Evolutionary conservation across 108 stramenopile genomes (phyloP), one percentile per base, ranked within the genome.

Genomic region (Cylindrotheca fusiformis): DNA sequence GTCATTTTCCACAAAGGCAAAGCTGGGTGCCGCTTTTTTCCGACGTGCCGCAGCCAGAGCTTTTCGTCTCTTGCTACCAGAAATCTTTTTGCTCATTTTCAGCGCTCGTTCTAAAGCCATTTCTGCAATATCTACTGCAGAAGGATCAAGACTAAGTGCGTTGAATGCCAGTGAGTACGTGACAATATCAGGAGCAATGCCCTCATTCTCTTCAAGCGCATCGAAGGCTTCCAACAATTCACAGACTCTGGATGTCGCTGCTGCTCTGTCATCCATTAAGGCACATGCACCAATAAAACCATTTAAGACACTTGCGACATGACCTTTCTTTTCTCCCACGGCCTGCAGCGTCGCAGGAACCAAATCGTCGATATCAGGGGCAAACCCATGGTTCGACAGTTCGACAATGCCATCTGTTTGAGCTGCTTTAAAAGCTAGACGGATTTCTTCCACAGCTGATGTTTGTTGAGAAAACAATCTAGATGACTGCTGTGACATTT

Each of bases 1-100:
- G 20, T 63, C 47, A n/a, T 48, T 59, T 36, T 71, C 69, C 14
- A 48, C 50, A 18, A 71, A 69, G 22, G 46, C 60, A 46, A 60
- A 41, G 41, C 63, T 70, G 22, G 41, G 20, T 2, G 4, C 12
- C 24, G 17, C 31, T 41, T 27, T 20, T 52, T 60, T 66, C 20
- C 85, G 72, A 22, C 74, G 71, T 28, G 77, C 55, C 3, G 83
- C 73, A 2, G 75, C 81, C 52, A 86, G 56, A 5, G 81, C 48
- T 51, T 75, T 86, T 44, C 90, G 55, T n/a, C 82, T 62, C 60
- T 79, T 75, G 30, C 82, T 74, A 18, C 85, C 85, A 3, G 79
- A 80, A 25, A 55, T n/a, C 61, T 84, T 84, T 58, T 88, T 91
- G 41, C 76, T 76, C 4, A 47, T 27, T 33, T 63, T 47, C 29